A percentile compares a stretch with the other conserved stretches of the same genome.
These are phyloP conservation scores for Xylariaceae sp. DNA, from an alignment of 2,329 filamentous ascomycete species.

Conservation along the genomic window DNA sequence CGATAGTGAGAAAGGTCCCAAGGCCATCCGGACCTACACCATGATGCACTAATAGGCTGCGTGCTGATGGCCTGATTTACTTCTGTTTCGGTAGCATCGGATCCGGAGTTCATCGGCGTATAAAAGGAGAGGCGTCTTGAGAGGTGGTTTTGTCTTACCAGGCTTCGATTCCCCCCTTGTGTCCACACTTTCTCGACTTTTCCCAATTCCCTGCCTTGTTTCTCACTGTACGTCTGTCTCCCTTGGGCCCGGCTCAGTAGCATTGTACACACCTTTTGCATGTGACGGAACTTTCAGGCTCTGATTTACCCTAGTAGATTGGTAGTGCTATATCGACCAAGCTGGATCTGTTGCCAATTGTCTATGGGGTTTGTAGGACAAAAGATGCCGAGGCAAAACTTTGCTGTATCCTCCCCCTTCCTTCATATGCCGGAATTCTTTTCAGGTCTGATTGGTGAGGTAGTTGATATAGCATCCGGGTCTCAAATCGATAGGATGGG, in stretches of 20 bases:
- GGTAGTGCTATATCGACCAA: too few relatives aligned
- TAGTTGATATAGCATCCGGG: not conserved
- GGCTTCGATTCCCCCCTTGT: not conserved
- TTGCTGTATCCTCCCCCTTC: not conserved
- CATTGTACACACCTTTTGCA: too few relatives aligned
- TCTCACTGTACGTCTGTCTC: not conserved
- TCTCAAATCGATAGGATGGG: not conserved
- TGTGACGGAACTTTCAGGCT: too few relatives aligned
- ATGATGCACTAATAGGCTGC: constrained; percentile 14
- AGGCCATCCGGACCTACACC: constrained; percentile 17
- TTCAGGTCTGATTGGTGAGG: not conserved
- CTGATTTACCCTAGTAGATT: too few relatives aligned
- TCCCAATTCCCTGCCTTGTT: not conserved
- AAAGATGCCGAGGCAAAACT: not conserved
- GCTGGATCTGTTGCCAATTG: too few relatives aligned
- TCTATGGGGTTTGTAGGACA: too few relatives aligned
- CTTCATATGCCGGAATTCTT: not conserved
- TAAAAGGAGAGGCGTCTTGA: constrained; percentile 15
- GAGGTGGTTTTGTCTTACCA: not conserved
- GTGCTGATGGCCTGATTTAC: not conserved
- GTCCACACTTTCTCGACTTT: not conserved
- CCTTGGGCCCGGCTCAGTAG: too few relatives aligned
- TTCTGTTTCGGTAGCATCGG: constrained; percentile 7
- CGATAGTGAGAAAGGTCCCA: constrained; percentile 19
- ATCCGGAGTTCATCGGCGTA: constrained; percentile 13